Conservation (phyloP, 371 early-diverging fungal genomes). For the Mortierella sp. region DNA sequence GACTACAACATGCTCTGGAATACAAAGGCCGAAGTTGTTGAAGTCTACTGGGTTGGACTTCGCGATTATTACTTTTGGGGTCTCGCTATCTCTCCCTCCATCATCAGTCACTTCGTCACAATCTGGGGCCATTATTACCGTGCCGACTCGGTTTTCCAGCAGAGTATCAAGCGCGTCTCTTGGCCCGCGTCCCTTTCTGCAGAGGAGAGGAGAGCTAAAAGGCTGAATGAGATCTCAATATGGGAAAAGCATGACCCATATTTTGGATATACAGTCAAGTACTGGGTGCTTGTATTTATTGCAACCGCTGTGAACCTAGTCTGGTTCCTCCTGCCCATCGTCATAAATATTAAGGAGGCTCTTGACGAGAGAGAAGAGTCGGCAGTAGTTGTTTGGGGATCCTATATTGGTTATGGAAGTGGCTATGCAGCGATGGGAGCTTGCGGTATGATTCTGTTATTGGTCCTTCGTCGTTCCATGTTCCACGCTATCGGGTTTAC, state of each 20-base stretch:
- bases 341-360: neutral
- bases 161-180: constrained; percentile 21
- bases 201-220: constrained; percentile 2
- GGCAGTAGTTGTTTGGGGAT: neutral
- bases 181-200: neutral
- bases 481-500: constrained; percentile 43
- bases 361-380: too few relatives aligned
- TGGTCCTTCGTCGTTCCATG: constrained; percentile 44
- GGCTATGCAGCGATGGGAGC: constrained; percentile 45
- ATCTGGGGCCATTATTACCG: constrained; percentile 48
- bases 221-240: constrained; percentile 18
- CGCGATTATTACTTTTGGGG: constrained; percentile 20
- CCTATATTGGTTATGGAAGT: constrained; percentile 28
- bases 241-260: constrained; percentile 46
- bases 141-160: constrained; percentile 22
- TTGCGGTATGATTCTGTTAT: constrained; percentile 33
- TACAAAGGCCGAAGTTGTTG: too few relatives aligned
- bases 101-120: constrained; percentile 28
- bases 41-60: too few relatives aligned
- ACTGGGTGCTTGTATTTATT: constrained; percentile 28
- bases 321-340: constrained; percentile 29
- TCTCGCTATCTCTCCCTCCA: constrained; percentile 18
- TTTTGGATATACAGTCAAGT: constrained; percentile 28
- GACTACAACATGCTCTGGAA: too few relatives aligned
- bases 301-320: constrained; percentile 26